Evolutionary conservation across 2,329 filamentous ascomycete species (phyloP).

Genomic region (Aspergillus vadensis): DNA sequence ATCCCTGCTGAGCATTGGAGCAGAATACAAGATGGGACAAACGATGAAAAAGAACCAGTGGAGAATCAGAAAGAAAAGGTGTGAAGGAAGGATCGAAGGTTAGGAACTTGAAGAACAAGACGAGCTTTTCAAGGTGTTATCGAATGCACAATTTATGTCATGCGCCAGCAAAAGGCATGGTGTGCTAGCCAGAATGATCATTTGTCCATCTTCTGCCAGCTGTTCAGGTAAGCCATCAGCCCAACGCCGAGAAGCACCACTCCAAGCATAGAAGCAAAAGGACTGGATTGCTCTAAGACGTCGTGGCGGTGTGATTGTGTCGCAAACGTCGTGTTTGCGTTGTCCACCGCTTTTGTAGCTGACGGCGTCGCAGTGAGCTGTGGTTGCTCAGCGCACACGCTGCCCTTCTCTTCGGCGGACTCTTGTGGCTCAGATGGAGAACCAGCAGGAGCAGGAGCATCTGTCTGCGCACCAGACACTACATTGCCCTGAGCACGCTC

Average conservation of each 20-base stretch:
- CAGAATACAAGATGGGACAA: slow-evolving; percentile 18
- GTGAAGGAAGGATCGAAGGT: slow-evolving; percentile 17
- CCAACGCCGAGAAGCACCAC: slow-evolving; percentile 81
- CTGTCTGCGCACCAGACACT: slow-evolving; percentile 12
- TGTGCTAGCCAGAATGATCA: slow-evolving; percentile 30
- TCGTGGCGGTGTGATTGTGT: slow-evolving; percentile 36
- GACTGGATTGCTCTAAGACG: slow-evolving; percentile 59
- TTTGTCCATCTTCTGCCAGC: slow-evolving; percentile 67
- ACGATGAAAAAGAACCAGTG: slow-evolving; percentile 15
- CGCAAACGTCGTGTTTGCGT: slow-evolving; percentile 48
- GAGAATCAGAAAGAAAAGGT: slow-evolving; percentile 15
- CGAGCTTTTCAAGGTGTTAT: background rate
- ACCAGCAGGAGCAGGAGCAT: slow-evolving; percentile 14
- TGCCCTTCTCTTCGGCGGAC: slow-evolving; percentile 10
- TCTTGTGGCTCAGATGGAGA: slow-evolving; percentile 13
- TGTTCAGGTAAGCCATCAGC: slow-evolving; percentile 83
- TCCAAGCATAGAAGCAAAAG: slow-evolving; percentile 79
- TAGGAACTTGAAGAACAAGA: slow-evolving; percentile 16
- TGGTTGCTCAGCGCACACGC: slow-evolving; percentile 20
- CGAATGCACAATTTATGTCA: background rate
- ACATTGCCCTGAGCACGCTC: slow-evolving; percentile 49
- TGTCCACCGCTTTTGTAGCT: slow-evolving; percentile 42
- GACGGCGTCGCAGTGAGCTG: slow-evolving; percentile 55
- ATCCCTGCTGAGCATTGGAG: slow-evolving; percentile 11
- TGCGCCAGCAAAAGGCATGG: slow-evolving; percentile 1